A percentile compares a stretch with the other conserved stretches of the same genome.
Evolutionary conservation across 2,329 filamentous ascomycete genomes (phyloP).

Genomic region (Clonostachys rhizophaga): DNA sequence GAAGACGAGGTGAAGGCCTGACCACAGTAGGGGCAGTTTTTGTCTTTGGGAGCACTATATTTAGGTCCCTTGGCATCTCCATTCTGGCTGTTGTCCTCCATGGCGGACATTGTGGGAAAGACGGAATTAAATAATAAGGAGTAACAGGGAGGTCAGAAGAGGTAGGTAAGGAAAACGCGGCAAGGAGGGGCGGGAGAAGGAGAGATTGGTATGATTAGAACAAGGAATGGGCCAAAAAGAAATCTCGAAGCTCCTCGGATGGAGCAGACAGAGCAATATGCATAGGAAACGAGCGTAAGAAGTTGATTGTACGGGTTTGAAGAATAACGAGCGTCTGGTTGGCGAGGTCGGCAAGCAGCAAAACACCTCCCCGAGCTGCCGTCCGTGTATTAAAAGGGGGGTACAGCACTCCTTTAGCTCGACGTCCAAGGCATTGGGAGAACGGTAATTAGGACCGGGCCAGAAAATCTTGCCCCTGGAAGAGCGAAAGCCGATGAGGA

Average conservation of each 20-base stretch:
- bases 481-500: too few species aligned
- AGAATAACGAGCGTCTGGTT: constrained; percentile 20
- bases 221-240: neutral
- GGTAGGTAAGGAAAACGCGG: neutral
- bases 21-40: constrained; percentile 80
- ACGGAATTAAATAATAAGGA: neutral
- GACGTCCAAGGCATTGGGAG: too few species aligned
- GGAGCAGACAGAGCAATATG: neutral
- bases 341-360: neutral
- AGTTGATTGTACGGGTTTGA: constrained; percentile 9
- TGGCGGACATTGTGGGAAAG: neutral
- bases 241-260: neutral
- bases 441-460: too few species aligned
- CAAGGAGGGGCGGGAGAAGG: neutral
- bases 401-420: too few species aligned
- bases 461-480: too few species aligned
- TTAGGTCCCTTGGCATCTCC: constrained; percentile 1
- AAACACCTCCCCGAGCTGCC: neutral
- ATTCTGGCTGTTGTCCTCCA: constrained; percentile 2
- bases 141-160: neutral
- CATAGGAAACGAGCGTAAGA: neutral
- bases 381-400: too few species aligned
- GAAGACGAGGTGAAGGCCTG: constrained; percentile 93
- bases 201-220: neutral
- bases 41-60: constrained; percentile 61